These are phyloP conservation scores for Artemisia annua DNA, from an alignment of 129 eudicot species.

Conservation along the genomic window DNA sequence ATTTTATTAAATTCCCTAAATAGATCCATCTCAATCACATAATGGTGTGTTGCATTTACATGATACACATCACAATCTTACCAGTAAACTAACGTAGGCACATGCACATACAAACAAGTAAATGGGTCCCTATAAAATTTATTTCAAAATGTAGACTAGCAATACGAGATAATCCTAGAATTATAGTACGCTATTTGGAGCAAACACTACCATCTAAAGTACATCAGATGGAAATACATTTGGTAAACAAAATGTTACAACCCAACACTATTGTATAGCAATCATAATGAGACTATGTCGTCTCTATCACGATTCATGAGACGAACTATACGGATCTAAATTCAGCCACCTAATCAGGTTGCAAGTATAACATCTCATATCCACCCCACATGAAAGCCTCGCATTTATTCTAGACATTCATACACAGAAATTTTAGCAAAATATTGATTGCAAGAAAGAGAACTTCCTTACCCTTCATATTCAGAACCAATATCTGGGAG, in stretches of 20 bases:
- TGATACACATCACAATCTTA: not conserved
- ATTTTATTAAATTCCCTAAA: not conserved
- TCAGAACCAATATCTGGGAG: constrained; percentile 93
- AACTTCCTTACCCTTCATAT: constrained; percentile 80
- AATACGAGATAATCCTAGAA: constrained; percentile 2
- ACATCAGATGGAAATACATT: not conserved
- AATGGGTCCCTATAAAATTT: too few species aligned
- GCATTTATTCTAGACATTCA: not conserved
- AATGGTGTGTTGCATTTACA: constrained; percentile 8
- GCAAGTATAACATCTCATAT: not conserved
- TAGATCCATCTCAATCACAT: constrained; percentile 2
- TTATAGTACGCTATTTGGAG: not conserved
- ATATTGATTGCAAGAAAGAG: constrained; percentile 7
- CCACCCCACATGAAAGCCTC: too few species aligned
- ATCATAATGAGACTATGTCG: not conserved
- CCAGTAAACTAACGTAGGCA: not conserved
- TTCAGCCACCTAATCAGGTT: too few species aligned
- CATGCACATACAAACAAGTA: too few species aligned
- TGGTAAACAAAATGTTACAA: not conserved
- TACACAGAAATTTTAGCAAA: constrained; percentile 2
- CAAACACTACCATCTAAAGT: constrained; percentile 5
- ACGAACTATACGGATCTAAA: too few species aligned
- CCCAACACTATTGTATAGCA: constrained; percentile 9
- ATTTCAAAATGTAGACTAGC: constrained; percentile 9
- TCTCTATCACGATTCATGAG: too few species aligned